Conservation (phyloP, 202 grass and related monocot species). For the Carex arenaria region DNA sequence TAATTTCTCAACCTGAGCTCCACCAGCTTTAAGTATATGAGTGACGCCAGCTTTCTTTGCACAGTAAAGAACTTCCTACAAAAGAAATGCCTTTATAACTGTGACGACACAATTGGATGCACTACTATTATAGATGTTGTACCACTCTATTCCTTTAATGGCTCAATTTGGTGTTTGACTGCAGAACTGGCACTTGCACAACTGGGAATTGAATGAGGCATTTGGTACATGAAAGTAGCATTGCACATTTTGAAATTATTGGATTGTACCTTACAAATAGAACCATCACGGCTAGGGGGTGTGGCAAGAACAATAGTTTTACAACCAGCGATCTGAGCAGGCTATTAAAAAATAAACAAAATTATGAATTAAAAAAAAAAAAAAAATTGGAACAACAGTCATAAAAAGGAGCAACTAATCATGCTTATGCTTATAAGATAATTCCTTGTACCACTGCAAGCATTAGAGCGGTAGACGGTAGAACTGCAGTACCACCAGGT, state of each 20-base stretch:
- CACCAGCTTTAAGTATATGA: constrained; percentile 88
- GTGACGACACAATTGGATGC: neutral
- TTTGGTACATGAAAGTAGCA: neutral
- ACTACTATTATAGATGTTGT: neutral
- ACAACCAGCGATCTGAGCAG: constrained; percentile 91
- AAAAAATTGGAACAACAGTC: neutral
- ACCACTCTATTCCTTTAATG: neutral
- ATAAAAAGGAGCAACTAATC: neutral
- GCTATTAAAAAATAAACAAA: constrained; percentile 45
- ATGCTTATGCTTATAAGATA: neutral
- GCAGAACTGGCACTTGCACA: neutral
- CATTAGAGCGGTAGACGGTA: constrained; percentile 97
- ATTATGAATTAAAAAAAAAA: constrained; percentile 23
- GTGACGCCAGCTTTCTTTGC: constrained; percentile 94
- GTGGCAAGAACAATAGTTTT: constrained; percentile 94
- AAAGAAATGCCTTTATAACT: neutral
- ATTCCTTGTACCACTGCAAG: constrained; percentile 65
- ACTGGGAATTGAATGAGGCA: neutral
- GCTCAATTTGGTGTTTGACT: neutral
- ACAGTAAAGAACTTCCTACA: constrained; percentile 96
- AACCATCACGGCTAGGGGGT: constrained; percentile 71
- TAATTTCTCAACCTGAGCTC: constrained; percentile 72
- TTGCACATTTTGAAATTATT: neutral
- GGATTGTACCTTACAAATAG: constrained; percentile 80
- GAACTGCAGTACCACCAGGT: constrained; percentile 91